Evolutionary conservation across 257 asterid species (phyloP), one percentile per base, ranked within the genome.

Genomic region (Plantago major): DNA sequence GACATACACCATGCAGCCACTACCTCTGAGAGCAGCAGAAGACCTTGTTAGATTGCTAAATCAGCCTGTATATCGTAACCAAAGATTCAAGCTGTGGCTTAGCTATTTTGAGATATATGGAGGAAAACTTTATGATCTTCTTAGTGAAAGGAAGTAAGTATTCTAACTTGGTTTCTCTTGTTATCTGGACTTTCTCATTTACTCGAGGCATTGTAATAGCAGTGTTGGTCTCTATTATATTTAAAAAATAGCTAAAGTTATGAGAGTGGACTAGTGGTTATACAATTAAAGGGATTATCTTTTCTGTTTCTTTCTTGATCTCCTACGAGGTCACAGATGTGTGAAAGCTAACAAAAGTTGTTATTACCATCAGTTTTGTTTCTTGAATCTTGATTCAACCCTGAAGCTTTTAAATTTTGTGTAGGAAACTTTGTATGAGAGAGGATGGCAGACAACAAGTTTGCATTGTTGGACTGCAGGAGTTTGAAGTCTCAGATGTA

Each of bases 91-190:
- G 81, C 73, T 94, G 82, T 94, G 97, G 99, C 97, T 94, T 69
- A 90, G 99, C 84, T 94, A 80, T 76, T 94, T 94, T 64, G 99
- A 94, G 78, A 94, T 94, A 73, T 94, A 94, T 69, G 97, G 99
- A 15, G 97, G 99, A 58, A 94, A 94, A 67, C 96, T 94, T 68
- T 90, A 47, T 70, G 99, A 94, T 84, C 97, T 94, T 67, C 96
- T 94, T 76, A 81, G 96, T 42, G 99, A 94, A 42, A 75, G 99
- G 80, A 90, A 87, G 99, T 94, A 69, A 82, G 64, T 79, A 65
- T 73, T 71, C 81, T 68, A 45, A 55, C 76, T 65, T 46, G 61
- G 44, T 61, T 50, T 67, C 65, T 69, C 52, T 71, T 64, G 45
- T 47, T 42, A 26, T 38, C 30, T 42, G 48, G 26, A 57, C 14